phyloP scores from a whole-genome alignment of 331 rosid genomes.

The Stylosanthes scabra region DNA sequence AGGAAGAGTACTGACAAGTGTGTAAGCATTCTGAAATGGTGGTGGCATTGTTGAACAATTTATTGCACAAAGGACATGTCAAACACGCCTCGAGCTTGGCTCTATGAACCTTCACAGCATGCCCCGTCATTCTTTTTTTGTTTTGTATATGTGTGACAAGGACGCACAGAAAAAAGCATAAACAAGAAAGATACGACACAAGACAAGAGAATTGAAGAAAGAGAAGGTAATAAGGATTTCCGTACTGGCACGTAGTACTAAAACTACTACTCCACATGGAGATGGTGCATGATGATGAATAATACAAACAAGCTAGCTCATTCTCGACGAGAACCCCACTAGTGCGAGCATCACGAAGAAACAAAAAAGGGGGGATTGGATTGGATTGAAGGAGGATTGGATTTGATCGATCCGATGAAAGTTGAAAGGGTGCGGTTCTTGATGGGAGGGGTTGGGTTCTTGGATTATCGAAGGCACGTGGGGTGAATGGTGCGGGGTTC shows the following conservation, averaged over 20 bases:
- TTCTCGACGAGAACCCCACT: conserved; percentile 35
- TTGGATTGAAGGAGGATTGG: conserved; percentile 17
- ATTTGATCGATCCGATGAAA: conserved; percentile 21
- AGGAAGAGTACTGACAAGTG: conserved; percentile 52
- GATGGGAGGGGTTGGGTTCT: conserved; percentile 39
- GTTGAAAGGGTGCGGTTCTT: conserved; percentile 20
- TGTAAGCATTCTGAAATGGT: conserved; percentile 70
- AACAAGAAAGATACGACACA: conserved; percentile 16
- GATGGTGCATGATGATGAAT: conserved; percentile 63
- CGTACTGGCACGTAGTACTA: conserved; percentile 44
- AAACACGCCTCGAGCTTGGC: conserved; percentile 40
- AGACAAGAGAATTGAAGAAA: not conserved
- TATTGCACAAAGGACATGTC: conserved; percentile 58
- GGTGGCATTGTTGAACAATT: conserved; percentile 53
- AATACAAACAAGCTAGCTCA: conserved; percentile 22
- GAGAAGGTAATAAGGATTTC: not conserved
- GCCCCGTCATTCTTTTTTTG: conserved; percentile 14
- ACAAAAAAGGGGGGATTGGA: not conserved
- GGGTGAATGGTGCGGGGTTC: conserved; percentile 39
- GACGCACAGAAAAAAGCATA: conserved; percentile 35
- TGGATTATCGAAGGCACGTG: conserved; percentile 41
- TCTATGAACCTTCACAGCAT: conserved; percentile 14
- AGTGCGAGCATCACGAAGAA: not conserved
- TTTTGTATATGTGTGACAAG: not conserved
- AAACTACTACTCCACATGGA: conserved; percentile 35